Conservation (phyloP, 352 stramenopile genomes). For the Pythium dissotocum region DNA sequence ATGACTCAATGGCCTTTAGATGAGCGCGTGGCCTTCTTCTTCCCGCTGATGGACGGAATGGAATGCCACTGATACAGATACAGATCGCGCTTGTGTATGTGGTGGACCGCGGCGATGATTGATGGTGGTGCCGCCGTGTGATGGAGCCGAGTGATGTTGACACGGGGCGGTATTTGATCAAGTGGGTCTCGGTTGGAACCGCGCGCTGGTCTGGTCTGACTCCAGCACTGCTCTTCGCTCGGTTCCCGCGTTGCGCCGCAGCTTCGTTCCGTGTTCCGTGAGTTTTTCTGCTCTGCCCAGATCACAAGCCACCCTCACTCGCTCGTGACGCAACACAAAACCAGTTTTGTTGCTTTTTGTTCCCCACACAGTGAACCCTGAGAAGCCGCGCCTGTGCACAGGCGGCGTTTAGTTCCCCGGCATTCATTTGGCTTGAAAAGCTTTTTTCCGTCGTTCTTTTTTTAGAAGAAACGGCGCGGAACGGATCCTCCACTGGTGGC, state of each 20-base stretch:
- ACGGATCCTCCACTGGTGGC: neutral
- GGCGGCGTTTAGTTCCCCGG: neutral
- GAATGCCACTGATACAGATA: neutral
- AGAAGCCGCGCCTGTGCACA: neutral
- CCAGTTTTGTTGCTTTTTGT: neutral
- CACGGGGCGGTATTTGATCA: neutral
- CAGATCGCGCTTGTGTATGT: neutral
- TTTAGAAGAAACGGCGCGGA: conserved; percentile 27
- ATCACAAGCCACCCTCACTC: neutral
- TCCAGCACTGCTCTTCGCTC: conserved; percentile 5
- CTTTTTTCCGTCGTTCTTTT: conserved; percentile 25
- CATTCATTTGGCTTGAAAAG: conserved; percentile 4
- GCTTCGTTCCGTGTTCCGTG: conserved; percentile 24
- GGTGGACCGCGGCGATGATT: neutral
- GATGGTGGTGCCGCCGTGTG: neutral
- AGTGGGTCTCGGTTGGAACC: neutral
- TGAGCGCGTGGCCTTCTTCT: neutral
- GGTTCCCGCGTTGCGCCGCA: conserved; percentile 10
- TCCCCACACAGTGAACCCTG: neutral
- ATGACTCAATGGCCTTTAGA: neutral
- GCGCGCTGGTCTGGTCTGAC: neutral
- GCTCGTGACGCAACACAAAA: conserved; percentile 1
- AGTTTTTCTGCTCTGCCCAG: conserved; percentile 5
- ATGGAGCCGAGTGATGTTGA: conserved; percentile 3
- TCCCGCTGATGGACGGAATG: neutral